Conservation (phyloP, 2,329 filamentous ascomycete species). For the Coniochaeta sp. region DNA sequence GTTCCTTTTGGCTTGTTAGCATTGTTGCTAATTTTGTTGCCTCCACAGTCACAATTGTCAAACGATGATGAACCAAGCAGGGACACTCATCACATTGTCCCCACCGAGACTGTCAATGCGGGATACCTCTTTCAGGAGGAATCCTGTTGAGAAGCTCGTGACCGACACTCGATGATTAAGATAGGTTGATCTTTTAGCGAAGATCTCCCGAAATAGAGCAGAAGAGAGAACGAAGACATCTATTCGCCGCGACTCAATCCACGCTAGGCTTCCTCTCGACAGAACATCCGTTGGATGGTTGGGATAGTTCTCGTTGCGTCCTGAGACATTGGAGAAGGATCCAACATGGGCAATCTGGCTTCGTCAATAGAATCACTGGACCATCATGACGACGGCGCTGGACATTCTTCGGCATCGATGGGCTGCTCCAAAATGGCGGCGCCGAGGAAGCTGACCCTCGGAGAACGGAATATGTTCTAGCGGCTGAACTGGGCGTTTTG, state of each 20-base stretch:
- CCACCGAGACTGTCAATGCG: constrained; percentile 6
- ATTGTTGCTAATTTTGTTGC: constrained; percentile 15
- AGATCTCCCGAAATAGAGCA: background rate
- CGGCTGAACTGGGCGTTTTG: background rate
- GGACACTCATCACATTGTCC: constrained; percentile 14
- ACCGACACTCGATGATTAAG: background rate
- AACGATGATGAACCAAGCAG: constrained; percentile 43
- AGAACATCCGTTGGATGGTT: background rate
- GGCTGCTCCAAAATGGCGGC: background rate
- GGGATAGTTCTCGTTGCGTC: background rate
- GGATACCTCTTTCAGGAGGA: background rate
- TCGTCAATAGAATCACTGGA: background rate
- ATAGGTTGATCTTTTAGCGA: background rate
- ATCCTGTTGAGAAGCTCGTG: background rate
- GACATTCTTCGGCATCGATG: background rate
- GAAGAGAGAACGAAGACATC: background rate
- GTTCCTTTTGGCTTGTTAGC: background rate
- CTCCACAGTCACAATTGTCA: constrained; percentile 56
- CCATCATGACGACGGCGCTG: background rate
- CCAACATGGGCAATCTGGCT: background rate
- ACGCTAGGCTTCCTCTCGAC: background rate
- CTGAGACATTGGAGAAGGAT: background rate
- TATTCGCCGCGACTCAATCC: background rate
- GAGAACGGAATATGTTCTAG: background rate
- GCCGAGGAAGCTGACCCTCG: background rate